Base-by-base conservation (phyloP, 1,139 yeast species). In the Maudiozyma humilis region DNA sequence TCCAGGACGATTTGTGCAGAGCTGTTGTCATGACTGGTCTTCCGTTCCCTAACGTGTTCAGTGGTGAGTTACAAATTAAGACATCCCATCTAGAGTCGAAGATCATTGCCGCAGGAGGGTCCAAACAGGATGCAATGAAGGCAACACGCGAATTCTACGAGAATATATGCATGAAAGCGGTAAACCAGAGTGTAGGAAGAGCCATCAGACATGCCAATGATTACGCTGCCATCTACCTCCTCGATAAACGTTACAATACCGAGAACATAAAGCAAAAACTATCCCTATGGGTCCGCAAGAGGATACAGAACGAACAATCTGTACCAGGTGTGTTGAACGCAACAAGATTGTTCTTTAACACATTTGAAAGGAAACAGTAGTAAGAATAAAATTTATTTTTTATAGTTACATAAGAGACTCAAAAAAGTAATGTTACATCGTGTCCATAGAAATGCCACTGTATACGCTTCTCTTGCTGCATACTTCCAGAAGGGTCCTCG, bases 181-280 rank as follows among this genome's bases (percentile, higher is more conserved):
- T 89, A 2, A 89, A 89, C 59, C 98, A 89, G 64, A 80, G 95
- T 64, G 82, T 91, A 16, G 98, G 97, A 0, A 73, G 98, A 54
- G 87, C 96, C 17, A 89, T 89, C 33, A 70, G 98, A 47, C 96
- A 89, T 62, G 73, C 73, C 23, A 72, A 75, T 38, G 98, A 91
- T 62, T 88, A 84, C 57, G 81, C 97, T 0, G 72, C 77, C 14
- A 82, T 91, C 12, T 78, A 76, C 53, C 67, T 89, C 35, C 58
- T 89, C 10, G 98, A 91, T 59, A 63, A 65, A 34, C 68, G 97
- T 45, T 91, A 77, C 53, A 57, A 54, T 2, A 60, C 59, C 1
- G 55, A 60, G 0, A 64, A 72, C 32, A 79, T 87, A 23, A 79
- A 75, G 53, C 49, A 53, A 0, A 87, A 86, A 58, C 65, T 89